Conservation (phyloP, 1,139 yeast genomes). For the Yamadazyma spencermartinsiae region DNA sequence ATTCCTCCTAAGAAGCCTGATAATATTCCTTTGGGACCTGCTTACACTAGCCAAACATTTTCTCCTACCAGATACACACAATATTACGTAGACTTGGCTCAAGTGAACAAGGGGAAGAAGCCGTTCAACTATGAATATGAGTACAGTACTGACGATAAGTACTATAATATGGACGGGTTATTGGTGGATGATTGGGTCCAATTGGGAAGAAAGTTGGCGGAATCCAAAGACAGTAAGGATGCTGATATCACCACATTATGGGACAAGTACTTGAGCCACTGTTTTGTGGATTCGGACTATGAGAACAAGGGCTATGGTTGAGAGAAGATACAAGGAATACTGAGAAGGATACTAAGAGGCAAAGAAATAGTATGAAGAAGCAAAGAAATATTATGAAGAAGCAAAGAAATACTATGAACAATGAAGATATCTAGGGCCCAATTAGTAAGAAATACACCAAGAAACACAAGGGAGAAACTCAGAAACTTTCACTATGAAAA, state of each 20-base stretch:
- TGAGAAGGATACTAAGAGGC: too few species aligned
- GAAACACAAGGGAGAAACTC: too few species aligned
- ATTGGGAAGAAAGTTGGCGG: constrained; percentile 54
- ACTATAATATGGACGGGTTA: constrained; percentile 55
- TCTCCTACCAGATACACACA: constrained; percentile 74
- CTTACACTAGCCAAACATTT: constrained; percentile 65
- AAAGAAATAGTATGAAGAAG: too few species aligned
- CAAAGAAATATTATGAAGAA: too few species aligned
- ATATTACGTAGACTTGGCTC: constrained; percentile 63
- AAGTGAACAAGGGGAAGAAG: constrained; percentile 47
- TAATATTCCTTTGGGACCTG: constrained; percentile 66
- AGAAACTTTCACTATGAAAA: too few species aligned
- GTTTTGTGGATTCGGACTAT: constrained; percentile 66
- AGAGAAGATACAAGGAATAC: neutral
- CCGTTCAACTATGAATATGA: constrained; percentile 62
- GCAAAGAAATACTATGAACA: too few species aligned
- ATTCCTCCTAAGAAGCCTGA: constrained; percentile 67
- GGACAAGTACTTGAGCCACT: constrained; percentile 46
- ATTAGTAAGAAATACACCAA: too few species aligned
- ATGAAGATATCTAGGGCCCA: too few species aligned
- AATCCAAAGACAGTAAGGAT: constrained; percentile 25
- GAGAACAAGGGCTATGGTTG: constrained; percentile 46
- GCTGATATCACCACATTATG: constrained; percentile 33
- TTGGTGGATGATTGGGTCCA: constrained; percentile 62
- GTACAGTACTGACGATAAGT: constrained; percentile 63